Conservation (phyloP, 2,329 filamentous ascomycete species). For the Phaeophleospora eucalypticola region DNA sequence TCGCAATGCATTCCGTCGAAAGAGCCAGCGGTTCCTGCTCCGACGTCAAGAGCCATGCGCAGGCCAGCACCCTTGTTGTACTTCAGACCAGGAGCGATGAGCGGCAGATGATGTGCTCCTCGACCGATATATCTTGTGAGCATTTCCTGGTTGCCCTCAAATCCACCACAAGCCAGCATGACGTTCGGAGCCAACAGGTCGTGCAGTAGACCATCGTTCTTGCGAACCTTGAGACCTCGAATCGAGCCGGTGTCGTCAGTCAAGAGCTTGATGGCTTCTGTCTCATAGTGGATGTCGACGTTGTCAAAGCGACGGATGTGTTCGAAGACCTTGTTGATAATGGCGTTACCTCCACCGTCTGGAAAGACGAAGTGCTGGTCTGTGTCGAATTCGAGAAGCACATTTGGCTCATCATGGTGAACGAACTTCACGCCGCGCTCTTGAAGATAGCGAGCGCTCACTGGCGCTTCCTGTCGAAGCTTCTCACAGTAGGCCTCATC, state of each 20-base stretch:
- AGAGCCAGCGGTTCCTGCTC: conserved; percentile 38
- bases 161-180: conserved; percentile 40
- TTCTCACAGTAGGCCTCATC: conserved; percentile 40
- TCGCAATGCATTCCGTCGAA: conserved; percentile 44
- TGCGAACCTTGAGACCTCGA: conserved; percentile 37
- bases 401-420: conserved; percentile 40
- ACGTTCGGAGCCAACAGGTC: conserved; percentile 35
- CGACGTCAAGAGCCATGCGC: conserved; percentile 41
- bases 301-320: conserved; percentile 34
- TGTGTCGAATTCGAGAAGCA: conserved; percentile 40
- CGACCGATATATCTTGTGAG: conserved; percentile 38
- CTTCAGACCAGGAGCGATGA: conserved; percentile 40
- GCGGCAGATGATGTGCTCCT: conserved; percentile 37
- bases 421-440: conserved; percentile 36
- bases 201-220: conserved; percentile 35
- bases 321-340: conserved; percentile 37
- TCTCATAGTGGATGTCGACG: conserved; percentile 38
- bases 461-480: conserved; percentile 35
- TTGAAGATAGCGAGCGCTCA: conserved; percentile 37
- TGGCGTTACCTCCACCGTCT: conserved; percentile 38
- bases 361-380: conserved; percentile 40
- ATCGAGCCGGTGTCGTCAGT: conserved; percentile 35
- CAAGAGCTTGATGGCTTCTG: conserved; percentile 36
- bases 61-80: conserved; percentile 40
- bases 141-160: conserved; percentile 42